A percentile compares a stretch with the other conserved stretches of the same genome.
These are phyloP conservation scores for Tephrocybe sp. DNA, from an alignment of 768 basidiomycete genomes.

Conservation along the genomic window DNA sequence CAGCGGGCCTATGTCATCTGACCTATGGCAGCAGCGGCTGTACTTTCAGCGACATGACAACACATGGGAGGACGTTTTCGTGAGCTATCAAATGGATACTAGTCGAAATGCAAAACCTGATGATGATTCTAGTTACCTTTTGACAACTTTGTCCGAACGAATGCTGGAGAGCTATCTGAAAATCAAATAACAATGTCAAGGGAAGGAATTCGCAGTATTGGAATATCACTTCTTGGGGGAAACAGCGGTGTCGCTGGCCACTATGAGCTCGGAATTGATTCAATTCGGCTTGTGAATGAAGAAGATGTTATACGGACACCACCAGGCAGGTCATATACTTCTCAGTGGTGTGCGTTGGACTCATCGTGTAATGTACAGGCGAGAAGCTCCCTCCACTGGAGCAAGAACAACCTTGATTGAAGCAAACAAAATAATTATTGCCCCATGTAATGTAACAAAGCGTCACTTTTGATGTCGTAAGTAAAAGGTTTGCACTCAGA, in stretches of 20 bases:
- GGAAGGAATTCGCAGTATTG: conserved; percentile 75
- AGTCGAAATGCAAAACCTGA: conserved; percentile 12
- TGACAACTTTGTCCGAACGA: conserved; percentile 70
- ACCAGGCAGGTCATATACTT: conserved; percentile 16
- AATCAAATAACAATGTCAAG: conserved; percentile 75
- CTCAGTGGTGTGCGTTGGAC: neutral
- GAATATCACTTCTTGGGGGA: conserved; percentile 86
- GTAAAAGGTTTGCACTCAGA: too few species aligned
- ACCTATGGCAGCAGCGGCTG: conserved; percentile 96
- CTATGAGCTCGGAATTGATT: conserved; percentile 83
- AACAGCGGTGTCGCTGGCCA: conserved; percentile 71
- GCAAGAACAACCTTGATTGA: neutral
- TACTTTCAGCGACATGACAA: conserved; percentile 67
- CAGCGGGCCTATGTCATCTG: conserved; percentile 73
- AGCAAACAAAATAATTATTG: neutral
- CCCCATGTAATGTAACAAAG: too few species aligned
- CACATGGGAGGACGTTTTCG: conserved; percentile 82
- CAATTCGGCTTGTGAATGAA: conserved; percentile 79
- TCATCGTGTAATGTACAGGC: neutral
- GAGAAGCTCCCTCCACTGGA: conserved; percentile 13
- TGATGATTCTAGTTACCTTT: conserved; percentile 69
- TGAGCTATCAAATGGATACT: conserved; percentile 34
- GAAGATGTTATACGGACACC: conserved; percentile 49
- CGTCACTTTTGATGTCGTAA: too few species aligned
- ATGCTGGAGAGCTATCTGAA: conserved; percentile 67